Evolutionary conservation across 345 rosid species (phyloP).

Genomic region (Eucalyptus leucophloia): DNA sequence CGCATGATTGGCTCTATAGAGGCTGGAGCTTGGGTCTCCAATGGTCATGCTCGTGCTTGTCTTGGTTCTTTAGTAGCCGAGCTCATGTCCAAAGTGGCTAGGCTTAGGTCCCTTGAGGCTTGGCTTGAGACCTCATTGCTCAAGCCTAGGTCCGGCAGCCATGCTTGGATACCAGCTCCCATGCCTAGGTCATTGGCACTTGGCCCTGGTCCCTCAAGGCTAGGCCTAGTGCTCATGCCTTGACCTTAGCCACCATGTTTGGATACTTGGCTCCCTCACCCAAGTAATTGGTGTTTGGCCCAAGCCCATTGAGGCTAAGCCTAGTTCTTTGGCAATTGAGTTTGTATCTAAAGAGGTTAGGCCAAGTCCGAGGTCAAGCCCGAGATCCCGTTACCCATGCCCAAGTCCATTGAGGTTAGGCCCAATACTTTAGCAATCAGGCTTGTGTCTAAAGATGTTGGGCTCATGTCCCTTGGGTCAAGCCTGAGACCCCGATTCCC

Average conservation of each 20-base stretch:
- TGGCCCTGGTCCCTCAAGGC: not conserved
- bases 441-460: not conserved
- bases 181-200: not conserved
- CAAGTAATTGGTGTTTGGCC: too few species aligned
- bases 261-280: not conserved
- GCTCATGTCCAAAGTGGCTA: not conserved
- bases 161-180: accelerated
- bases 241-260: not conserved
- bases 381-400: accelerated
- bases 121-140: not conserved
- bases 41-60: not conserved
- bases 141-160: not conserved
- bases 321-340: accelerated
- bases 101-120: not conserved
- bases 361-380: too few species aligned
- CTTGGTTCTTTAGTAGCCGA: not conserved
- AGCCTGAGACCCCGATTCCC: not conserved
- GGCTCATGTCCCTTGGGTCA: not conserved
- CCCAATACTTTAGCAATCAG: accelerated
- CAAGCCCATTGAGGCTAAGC: accelerated
- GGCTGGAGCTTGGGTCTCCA: accelerated
- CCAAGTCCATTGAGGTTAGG: too few species aligned
- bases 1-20: accelerated
- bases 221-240: accelerated
- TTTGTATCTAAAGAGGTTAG: too few species aligned